A percentile compares a stretch with the other conserved stretches of the same genome.
These are phyloP conservation scores for Mucor sp. DNA, from an alignment of 371 early-diverging fungal genomes.

Conservation along the genomic window DNA sequence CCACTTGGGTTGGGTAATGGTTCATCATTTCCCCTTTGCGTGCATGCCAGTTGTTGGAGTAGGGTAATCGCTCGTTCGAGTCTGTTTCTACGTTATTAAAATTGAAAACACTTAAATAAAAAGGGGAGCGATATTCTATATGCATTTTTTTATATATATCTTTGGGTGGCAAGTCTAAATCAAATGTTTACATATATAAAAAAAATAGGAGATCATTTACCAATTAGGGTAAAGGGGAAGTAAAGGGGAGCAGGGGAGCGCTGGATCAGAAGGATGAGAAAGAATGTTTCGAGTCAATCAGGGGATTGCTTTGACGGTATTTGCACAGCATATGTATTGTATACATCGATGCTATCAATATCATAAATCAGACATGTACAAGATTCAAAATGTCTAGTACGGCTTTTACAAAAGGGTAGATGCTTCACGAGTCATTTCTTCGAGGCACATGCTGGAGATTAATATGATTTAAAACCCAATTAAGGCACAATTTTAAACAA, in stretches of 20 bases:
- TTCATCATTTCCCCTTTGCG: conserved; percentile 14
- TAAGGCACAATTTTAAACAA: background rate
- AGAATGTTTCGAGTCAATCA: conserved; percentile 5
- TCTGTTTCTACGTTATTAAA: background rate
- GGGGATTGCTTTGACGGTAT: background rate
- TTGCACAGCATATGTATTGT: background rate
- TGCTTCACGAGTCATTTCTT: conserved; percentile 25
- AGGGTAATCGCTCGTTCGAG: background rate
- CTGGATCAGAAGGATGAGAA: background rate
- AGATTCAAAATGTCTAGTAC: background rate
- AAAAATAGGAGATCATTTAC: conserved; percentile 1
- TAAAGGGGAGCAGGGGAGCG: background rate
- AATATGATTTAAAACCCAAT: background rate
- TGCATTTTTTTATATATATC: too few relatives aligned
- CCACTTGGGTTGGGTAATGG: conserved; percentile 1
- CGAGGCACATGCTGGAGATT: conserved; percentile 12
- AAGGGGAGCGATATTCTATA: conserved; percentile 5
- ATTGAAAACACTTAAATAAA: conserved; percentile 9
- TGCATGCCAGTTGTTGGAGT: background rate
- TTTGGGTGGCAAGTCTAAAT: conserved; percentile 3
- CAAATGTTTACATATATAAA: conserved; percentile 1
- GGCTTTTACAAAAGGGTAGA: conserved; percentile 13
- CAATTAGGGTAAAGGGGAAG: background rate
- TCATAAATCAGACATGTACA: background rate
- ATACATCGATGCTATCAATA: background rate